Base-by-base conservation (phyloP, 352 stramenopile species). In the Globisporangium iwayamae region DNA sequence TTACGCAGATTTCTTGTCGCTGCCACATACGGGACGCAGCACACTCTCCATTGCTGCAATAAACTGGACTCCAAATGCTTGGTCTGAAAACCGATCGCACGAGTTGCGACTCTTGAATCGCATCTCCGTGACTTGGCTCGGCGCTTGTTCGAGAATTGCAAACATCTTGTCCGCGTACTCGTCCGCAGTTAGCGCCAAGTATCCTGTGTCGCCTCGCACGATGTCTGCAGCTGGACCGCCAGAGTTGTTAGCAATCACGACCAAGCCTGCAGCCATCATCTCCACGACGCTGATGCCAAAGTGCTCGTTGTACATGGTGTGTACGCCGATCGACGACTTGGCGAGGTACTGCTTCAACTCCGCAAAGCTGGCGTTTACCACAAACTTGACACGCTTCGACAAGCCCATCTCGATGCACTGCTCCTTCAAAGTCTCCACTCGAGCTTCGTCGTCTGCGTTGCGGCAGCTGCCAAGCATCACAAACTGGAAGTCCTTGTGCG, bases 291-390 rank as follows among this genome's bases (percentile, higher is more conserved):
- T 97, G 73, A 99, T 99, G 8, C 98, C 98, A 84, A 99, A 99
- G 77, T 99, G 98, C 75, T 99, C 98, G 63, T 99, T 99, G 82
- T 96, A 98, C 98, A 99, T 99, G 14, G 97, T 99, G 80, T 99
- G 98, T 7, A 99, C 70, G 4, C 98, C 98, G 20, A 99, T 90
- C 8, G 84, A 87, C 61, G 91, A 85, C 43, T 70, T 81, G 6
- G 74, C 72, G 20, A 99, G 72, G 54, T 89, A 95, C 20, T 83
- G 60, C 72, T 97, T 93, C 39, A 99, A 71, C 54, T 98, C 86
- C 0, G 74, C 70, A 62, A 98, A 99, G 25, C 91, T 96, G 39
- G 94, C 90, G 76, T 99, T 98, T 32, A 99, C 82, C 30, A 96
- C 76, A 72, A 99, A 99, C 48, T 96, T 71, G 5, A 99, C 96